These are phyloP conservation scores for Medicago ruthenica DNA, from an alignment of 306 rosid species.

Conservation along the genomic window DNA sequence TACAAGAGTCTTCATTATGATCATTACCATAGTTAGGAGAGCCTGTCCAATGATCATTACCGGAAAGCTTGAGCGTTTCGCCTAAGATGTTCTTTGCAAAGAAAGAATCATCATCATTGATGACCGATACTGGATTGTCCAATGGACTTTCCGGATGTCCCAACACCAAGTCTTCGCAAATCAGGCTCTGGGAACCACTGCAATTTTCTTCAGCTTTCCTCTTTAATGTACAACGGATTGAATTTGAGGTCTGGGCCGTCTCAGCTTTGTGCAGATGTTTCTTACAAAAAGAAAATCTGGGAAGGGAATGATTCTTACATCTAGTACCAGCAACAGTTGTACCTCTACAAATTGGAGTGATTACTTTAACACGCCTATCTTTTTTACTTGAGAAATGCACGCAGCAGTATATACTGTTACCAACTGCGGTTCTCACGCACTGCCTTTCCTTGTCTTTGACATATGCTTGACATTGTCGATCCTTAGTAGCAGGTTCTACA, in stretches of 20 bases:
- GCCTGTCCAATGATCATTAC: constrained; percentile 66
- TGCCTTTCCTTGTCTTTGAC: constrained; percentile 88
- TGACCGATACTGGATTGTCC: constrained; percentile 51
- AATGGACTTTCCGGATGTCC: constrained; percentile 60
- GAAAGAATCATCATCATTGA: constrained; percentile 44
- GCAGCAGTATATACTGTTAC: constrained; percentile 83
- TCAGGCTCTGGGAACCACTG: constrained; percentile 20
- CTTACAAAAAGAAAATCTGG: constrained; percentile 76
- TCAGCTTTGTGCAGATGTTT: constrained; percentile 70
- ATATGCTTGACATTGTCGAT: constrained; percentile 69
- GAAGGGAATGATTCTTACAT: constrained; percentile 86
- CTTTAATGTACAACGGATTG: constrained; percentile 49
- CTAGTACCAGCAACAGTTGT: constrained; percentile 78
- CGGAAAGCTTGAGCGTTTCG: constrained; percentile 49
- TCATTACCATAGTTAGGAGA: constrained; percentile 54
- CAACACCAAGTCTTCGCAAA: constrained; percentile 54
- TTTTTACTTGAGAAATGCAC: constrained; percentile 70
- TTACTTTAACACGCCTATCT: constrained; percentile 52
- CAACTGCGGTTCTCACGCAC: constrained; percentile 79
- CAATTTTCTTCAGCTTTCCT: constrained; percentile 64
- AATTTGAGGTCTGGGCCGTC: constrained; percentile 37
- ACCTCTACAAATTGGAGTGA: constrained; percentile 76
- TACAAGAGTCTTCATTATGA: background rate
- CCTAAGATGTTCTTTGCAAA: constrained; percentile 41
- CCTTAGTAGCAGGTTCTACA: constrained; percentile 52